Evolutionary conservation across 2,329 filamentous ascomycete species (phyloP).

Genomic region (Beauveria asiatica): DNA sequence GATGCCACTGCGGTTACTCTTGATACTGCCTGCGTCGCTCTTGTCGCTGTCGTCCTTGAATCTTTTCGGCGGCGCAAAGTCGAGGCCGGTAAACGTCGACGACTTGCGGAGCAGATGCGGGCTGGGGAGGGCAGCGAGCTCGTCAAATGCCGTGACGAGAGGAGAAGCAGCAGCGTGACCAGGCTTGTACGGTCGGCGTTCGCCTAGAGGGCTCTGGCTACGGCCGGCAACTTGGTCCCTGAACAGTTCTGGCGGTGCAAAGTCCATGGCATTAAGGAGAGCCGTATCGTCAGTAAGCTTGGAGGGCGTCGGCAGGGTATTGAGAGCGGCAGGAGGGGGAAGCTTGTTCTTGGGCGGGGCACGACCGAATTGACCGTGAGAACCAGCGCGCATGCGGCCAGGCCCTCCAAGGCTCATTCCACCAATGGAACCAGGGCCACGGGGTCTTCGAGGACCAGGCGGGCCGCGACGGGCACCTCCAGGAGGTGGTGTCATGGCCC

Average conservation of each 20-base stretch:
- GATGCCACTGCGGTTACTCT: constrained; percentile 61
- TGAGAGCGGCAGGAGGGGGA: constrained; percentile 66
- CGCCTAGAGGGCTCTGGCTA: constrained; percentile 54
- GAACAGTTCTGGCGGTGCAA: constrained; percentile 67
- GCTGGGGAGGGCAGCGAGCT: constrained; percentile 77
- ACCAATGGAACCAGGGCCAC: constrained; percentile 19
- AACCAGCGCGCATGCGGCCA: constrained; percentile 49
- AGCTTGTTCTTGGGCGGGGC: constrained; percentile 36
- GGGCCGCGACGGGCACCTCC: constrained; percentile 43
- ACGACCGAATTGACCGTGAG: constrained; percentile 29
- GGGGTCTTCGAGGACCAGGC: constrained; percentile 36
- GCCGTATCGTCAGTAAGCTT: constrained; percentile 75
- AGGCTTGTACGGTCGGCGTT: constrained; percentile 66
- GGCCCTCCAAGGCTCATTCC: constrained; percentile 23
- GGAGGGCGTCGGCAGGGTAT: constrained; percentile 73
- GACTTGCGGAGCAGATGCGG: constrained; percentile 73
- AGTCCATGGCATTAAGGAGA: constrained; percentile 62
- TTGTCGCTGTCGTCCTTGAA: constrained; percentile 55
- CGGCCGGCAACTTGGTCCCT: constrained; percentile 62
- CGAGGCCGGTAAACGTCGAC: constrained; percentile 66
- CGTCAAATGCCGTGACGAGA: constrained; percentile 75
- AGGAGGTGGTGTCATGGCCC: constrained; percentile 93
- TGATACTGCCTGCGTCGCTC: constrained; percentile 60
- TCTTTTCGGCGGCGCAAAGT: constrained; percentile 72
- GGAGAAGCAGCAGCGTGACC: constrained; percentile 67